These are phyloP conservation scores for Plasmopara muralis DNA, from an alignment of 352 stramenopile species.

Conservation along the genomic window DNA sequence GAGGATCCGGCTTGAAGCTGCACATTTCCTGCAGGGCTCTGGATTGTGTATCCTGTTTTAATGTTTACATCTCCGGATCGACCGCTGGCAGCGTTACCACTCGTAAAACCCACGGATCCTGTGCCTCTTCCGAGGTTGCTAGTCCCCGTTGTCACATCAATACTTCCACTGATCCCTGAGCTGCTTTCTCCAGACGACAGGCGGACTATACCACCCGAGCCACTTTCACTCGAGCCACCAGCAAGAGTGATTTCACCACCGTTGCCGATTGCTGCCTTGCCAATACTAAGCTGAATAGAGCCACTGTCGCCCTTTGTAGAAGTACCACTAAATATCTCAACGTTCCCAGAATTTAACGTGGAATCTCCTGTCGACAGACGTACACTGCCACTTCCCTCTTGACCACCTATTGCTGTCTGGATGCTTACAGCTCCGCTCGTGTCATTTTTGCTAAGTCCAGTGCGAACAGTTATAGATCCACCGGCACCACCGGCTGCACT, in stretches of 20 bases:
- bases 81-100: constrained; percentile 20
- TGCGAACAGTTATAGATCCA: constrained; percentile 36
- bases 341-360: constrained; percentile 25
- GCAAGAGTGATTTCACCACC: constrained; percentile 42
- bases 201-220: constrained; percentile 29
- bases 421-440: constrained; percentile 35
- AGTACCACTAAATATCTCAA: constrained; percentile 44
- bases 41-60: constrained; percentile 20
- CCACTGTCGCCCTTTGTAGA: constrained; percentile 42
- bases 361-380: constrained; percentile 32
- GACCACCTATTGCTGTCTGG: constrained; percentile 16
- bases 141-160: constrained; percentile 19
- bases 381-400: constrained; percentile 26
- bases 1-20: constrained; percentile 30
- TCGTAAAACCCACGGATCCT: constrained; percentile 25
- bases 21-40: constrained; percentile 21
- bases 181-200: constrained; percentile 31
- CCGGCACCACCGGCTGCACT: constrained; percentile 35
- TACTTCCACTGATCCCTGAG: constrained; percentile 23
- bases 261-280: constrained; percentile 24
- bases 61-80: constrained; percentile 23
- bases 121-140: constrained; percentile 17
- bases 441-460: constrained; percentile 31
- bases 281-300: constrained; percentile 41
- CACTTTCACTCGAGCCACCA: constrained; percentile 39